Percentiles rank a stretch among this genome's conserved stretches.
Conservation (phyloP, 768 basidiomycete genomes). For the Leucosporidium yakuticum region DNA sequence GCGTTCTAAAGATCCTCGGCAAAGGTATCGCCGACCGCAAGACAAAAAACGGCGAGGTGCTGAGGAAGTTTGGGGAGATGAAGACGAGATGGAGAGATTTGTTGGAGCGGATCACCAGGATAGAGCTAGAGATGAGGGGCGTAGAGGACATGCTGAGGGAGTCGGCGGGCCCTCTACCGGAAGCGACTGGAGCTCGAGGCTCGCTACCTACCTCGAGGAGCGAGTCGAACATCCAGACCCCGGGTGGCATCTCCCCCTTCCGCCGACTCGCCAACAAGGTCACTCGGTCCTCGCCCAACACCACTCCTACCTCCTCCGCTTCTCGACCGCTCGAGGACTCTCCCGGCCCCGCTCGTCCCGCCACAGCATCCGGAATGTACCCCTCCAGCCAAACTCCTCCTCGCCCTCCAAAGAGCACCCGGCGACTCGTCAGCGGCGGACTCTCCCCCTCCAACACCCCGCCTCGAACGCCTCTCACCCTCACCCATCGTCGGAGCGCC, state of each 20-base stretch:
- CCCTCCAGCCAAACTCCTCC: slow-evolving; percentile 5
- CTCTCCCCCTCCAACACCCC: background rate
- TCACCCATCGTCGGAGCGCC: slow-evolving; percentile 4
- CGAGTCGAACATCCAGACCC: background rate
- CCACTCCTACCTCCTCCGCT: background rate
- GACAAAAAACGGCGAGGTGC: slow-evolving; percentile 92
- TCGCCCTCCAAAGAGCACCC: slow-evolving; percentile 22
- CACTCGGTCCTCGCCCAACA: slow-evolving; percentile 7
- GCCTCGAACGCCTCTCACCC: slow-evolving; percentile 2
- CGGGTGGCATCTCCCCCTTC: slow-evolving; percentile 2
- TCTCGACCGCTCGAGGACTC: background rate
- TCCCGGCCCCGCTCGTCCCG: background rate
- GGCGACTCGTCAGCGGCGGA: slow-evolving; percentile 9
- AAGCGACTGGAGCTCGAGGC: background rate
- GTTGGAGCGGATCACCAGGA: slow-evolving; percentile 68
- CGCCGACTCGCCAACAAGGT: slow-evolving; percentile 26
- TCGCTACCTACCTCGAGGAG: background rate
- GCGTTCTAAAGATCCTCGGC: slow-evolving; percentile 87
- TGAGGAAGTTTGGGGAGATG: slow-evolving; percentile 82
- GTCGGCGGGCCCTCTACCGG: background rate
- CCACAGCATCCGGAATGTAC: background rate
- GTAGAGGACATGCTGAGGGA: slow-evolving; percentile 24
- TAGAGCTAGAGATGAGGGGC: slow-evolving; percentile 66
- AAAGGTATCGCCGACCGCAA: slow-evolving; percentile 88
- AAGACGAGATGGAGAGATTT: slow-evolving; percentile 77